These are phyloP conservation scores for Flammula alnicola DNA, from an alignment of 1,284 basidiomycete species.

Conservation along the genomic window DNA sequence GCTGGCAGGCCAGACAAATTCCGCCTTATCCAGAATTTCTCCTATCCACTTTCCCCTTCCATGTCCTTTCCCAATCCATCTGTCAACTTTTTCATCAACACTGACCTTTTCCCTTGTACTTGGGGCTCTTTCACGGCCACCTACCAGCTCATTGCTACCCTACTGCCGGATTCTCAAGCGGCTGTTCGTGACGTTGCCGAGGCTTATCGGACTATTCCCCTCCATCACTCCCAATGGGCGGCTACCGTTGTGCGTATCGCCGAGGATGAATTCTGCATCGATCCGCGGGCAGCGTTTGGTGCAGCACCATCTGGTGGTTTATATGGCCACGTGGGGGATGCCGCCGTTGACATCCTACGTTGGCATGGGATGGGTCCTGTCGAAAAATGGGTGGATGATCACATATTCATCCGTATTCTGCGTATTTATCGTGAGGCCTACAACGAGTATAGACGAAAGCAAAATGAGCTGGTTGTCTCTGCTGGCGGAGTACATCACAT, in stretches of 20 bases:
- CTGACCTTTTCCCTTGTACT: conserved; percentile 4
- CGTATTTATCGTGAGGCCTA: conserved; percentile 37
- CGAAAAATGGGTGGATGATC: not conserved
- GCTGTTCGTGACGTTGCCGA: conserved; percentile 26
- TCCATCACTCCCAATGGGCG: conserved; percentile 39
- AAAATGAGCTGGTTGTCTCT: conserved; percentile 35
- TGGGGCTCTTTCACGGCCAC: conserved; percentile 6
- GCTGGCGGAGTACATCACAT: not conserved
- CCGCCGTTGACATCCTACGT: not conserved
- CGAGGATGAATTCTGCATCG: no score
- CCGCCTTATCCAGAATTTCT: conserved; percentile 10
- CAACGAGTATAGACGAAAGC: conserved; percentile 35
- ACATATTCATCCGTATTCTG: conserved; percentile 1
- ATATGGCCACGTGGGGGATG: not conserved
- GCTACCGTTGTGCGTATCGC: no score
- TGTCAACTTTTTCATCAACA: not conserved
- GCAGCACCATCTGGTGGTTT: not conserved
- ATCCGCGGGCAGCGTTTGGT: not conserved
- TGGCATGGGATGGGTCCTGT: not conserved
- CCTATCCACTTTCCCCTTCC: not conserved
- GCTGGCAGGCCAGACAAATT: not conserved
- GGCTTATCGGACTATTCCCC: conserved; percentile 37
- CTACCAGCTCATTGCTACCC: not conserved
- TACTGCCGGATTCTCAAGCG: conserved; percentile 39
- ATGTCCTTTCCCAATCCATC: not conserved